A percentile compares a stretch with the other conserved stretches of the same genome.
phyloP scores from a whole-genome alignment of 176 grass and related monocot genomes.

The Oryza brachyantha region DNA sequence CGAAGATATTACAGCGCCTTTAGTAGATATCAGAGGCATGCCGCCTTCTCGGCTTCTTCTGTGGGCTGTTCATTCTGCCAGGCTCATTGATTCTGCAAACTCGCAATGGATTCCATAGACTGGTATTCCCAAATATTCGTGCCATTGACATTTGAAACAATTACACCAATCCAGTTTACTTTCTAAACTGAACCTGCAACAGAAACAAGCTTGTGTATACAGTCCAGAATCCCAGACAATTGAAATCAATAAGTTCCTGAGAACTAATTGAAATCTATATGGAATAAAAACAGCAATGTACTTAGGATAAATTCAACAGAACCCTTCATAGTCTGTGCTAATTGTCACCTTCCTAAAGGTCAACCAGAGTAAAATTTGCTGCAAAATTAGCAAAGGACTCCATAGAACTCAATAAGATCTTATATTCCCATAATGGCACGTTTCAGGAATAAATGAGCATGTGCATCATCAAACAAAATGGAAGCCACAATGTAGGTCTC shows the following conservation, averaged over 20 bases:
- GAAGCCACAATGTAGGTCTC: constrained; percentile 28
- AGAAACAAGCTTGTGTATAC: background rate
- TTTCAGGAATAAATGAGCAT: constrained; percentile 35
- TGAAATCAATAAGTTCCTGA: too few relatives aligned
- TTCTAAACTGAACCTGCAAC: background rate
- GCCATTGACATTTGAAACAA: constrained; percentile 12
- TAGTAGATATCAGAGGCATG: background rate
- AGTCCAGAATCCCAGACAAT: too few relatives aligned
- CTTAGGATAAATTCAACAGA: background rate
- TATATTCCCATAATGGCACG: constrained; percentile 34
- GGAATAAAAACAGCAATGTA: background rate
- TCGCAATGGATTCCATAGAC: background rate
- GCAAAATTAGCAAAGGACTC: constrained; percentile 25
- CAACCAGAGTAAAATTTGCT: constrained; percentile 26
- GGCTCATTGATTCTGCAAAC: background rate
- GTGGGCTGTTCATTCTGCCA: constrained; percentile 15
- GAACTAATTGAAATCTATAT: background rate
- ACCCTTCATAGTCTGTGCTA: too few relatives aligned
- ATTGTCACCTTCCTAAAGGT: constrained; percentile 18
- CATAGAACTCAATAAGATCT: constrained; percentile 6
- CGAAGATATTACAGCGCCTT: constrained; percentile 2
- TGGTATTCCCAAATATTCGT: background rate
- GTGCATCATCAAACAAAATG: constrained; percentile 42
- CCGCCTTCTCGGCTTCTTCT: background rate
- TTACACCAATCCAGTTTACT: background rate